Percentiles rank a stretch among this genome's conserved stretches.
Conservation (phyloP, 108 stramenopile species). For the Cyclotella atomus region DNA sequence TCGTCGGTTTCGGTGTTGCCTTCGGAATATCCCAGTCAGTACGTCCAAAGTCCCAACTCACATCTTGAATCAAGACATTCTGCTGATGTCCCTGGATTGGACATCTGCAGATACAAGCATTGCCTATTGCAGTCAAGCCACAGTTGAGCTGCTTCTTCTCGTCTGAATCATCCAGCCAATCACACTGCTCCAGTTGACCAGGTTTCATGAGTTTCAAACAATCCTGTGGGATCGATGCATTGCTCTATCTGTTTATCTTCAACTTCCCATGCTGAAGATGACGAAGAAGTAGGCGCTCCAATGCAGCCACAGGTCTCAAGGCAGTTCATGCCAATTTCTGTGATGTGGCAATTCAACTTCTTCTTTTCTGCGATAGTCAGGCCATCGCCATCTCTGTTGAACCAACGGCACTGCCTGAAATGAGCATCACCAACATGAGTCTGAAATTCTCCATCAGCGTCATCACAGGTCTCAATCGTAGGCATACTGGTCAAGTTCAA, state of each 20-base stretch:
- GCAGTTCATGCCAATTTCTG: conserved; percentile 44
- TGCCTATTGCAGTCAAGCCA: conserved; percentile 25
- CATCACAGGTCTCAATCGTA: conserved; percentile 19
- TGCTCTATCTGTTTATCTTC: background rate
- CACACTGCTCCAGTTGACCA: conserved; percentile 9
- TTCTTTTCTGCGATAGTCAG: conserved; percentile 33
- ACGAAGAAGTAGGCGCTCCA: background rate
- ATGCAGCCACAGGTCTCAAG: conserved; percentile 28
- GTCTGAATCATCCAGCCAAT: conserved; percentile 30
- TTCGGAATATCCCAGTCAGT: conserved; percentile 1
- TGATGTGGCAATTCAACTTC: conserved; percentile 37
- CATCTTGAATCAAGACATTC: conserved; percentile 16
- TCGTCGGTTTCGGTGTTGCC: conserved; percentile 3
- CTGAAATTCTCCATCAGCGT: conserved; percentile 24
- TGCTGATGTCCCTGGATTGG: conserved; percentile 17
- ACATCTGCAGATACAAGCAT: conserved; percentile 27
- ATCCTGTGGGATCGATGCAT: conserved; percentile 10
- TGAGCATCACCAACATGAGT: conserved; percentile 28
- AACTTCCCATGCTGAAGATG: background rate
- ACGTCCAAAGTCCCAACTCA: conserved; percentile 5
- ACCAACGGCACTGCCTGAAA: conserved; percentile 33
- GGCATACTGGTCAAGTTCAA: too few species aligned
- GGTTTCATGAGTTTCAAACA: conserved; percentile 18
- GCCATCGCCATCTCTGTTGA: conserved; percentile 28
- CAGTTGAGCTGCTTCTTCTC: conserved; percentile 31